These are phyloP conservation scores for Trichoderma harzianum DNA, from an alignment of 2,329 filamentous ascomycete species.

Conservation along the genomic window DNA sequence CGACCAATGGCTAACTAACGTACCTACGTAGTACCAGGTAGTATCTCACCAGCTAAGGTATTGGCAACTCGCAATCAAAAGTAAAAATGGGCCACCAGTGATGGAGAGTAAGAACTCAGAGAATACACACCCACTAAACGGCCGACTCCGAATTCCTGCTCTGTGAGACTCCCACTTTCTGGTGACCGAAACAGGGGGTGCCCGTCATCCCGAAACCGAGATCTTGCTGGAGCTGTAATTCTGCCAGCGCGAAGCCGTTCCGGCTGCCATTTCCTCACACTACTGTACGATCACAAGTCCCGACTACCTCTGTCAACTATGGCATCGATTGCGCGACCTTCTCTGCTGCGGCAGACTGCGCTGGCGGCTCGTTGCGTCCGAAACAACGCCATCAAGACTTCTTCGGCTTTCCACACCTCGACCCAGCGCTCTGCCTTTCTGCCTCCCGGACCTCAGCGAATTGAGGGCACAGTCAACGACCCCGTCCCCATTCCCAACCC, in stretches of 20 bases:
- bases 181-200: not conserved
- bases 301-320: constrained; percentile 34
- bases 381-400: constrained; percentile 47
- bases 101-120: too few relatives aligned
- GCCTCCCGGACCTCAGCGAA: constrained; percentile 75
- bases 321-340: constrained; percentile 55
- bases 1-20: too few relatives aligned
- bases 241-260: constrained; percentile 8
- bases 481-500: constrained; percentile 70
- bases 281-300: not conserved
- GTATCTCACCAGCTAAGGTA: too few relatives aligned
- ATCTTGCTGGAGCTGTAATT: not conserved
- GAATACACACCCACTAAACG: too few relatives aligned
- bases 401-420: constrained; percentile 81
- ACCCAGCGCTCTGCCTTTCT: constrained; percentile 74
- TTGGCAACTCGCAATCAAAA: not conserved
- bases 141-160: too few relatives aligned
- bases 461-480: constrained; percentile 84
- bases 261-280: not conserved
- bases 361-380: constrained; percentile 37
- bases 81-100: not conserved
- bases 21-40: too few relatives aligned
- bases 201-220: constrained; percentile 8
- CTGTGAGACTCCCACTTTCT: too few relatives aligned
- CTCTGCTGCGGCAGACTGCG: constrained; percentile 53